Base-by-base conservation (phyloP, 2,329 filamentous ascomycete genomes). In the Colletotrichum incanum region DNA sequence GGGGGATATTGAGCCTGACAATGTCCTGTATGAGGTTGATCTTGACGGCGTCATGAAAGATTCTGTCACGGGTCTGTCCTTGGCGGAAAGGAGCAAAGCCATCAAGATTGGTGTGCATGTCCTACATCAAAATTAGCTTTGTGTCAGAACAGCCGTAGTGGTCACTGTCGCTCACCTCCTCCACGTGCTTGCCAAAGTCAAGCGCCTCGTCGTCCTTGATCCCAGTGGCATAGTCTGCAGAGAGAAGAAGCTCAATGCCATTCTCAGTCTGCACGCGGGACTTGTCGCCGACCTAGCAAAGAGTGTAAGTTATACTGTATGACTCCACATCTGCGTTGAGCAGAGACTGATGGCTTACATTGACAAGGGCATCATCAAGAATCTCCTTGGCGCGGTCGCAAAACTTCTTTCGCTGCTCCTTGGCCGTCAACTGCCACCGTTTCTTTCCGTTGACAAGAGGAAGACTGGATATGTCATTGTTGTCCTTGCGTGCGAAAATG, bases 171-270 rank as follows among this genome's bases (percentile, higher is more conserved):
- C 47, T 50, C n/a, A 50, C 47, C 47, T 50, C 47, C 47, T 50
- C 47, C n/a, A 50, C 47, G 47, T 50, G 47, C 47, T 50, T 50
- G 47, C 47, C n/a, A 50, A 50, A 50, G 47, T 50, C n/a, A 50
- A 50, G 47, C n/a, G 47, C 47, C 47, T 50, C 47, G 47, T 50
- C n/a, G 47, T 50, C 47, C 47, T 50, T 50, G 0, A 50, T 50
- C n/a, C 47, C n/a, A 50, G 20, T 50, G 47, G 47, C n/a, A 50
- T 50, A 50, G 9, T 50, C 47, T n/a, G 47, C n/a, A 50, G 47
- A 50, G 47, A 50, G 47, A 14, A 50, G 47, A 50, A 50, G 47
- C 47, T 50, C n/a, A 50, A 50, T 23, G 47, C n/a, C 47, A 50
- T 50, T 50, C 47, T 50, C n/a, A 26, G 47, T 50, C 26, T 50